Evolutionary conservation across 2,329 filamentous ascomycete species (phyloP), one percentile per base, ranked within the genome.

Genomic region (Talaromyces islandicus): DNA sequence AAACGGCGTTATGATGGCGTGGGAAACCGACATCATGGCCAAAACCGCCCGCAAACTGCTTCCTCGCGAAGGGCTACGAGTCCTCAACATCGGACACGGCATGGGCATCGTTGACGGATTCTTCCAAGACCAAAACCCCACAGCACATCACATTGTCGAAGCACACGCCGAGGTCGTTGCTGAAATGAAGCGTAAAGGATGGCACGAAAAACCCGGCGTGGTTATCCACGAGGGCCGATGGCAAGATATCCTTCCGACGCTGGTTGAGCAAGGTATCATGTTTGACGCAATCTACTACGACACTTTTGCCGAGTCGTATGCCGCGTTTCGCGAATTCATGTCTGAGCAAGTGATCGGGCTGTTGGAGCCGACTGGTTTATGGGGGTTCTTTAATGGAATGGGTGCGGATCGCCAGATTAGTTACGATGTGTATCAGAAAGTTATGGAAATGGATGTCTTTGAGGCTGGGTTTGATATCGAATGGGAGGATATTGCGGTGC

Each of bases 271-370:
- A 46, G 89, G 88, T 10, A 83, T 88, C 68, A 78, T 86, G 12
- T 92, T 93, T 69, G 90, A 96, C 70, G 90, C 88, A 29, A 91
- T 99, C 66, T 99, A 97, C 79, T 97, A 97, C 70, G 94, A 99
- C 71, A 99, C 94, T 0, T 97, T 97, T 73, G 94, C 92, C 7
- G 94, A 99, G 77, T 90, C 94, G 64, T 99, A 97, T 75, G 80
- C 81, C 2, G 90, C 93, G 72, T 85, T 97, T 29, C 88, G 88
- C 53, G 81, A 87, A 62, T 97, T 97, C 78, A 96, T 97, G 72
- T 88, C 84, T 2, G 94, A 97, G 73, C 86, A 89, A 67, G 87
- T 97, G 11, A 90, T 94, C 32, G 88, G 86, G 0, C 75, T 97
- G 58, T 78, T 99, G 52, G 77, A 78, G 59, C 71, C 75, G 54